These are phyloP conservation scores for Colletotrichum sp. DNA, from an alignment of 2,329 filamentous ascomycete genomes.

Conservation along the genomic window DNA sequence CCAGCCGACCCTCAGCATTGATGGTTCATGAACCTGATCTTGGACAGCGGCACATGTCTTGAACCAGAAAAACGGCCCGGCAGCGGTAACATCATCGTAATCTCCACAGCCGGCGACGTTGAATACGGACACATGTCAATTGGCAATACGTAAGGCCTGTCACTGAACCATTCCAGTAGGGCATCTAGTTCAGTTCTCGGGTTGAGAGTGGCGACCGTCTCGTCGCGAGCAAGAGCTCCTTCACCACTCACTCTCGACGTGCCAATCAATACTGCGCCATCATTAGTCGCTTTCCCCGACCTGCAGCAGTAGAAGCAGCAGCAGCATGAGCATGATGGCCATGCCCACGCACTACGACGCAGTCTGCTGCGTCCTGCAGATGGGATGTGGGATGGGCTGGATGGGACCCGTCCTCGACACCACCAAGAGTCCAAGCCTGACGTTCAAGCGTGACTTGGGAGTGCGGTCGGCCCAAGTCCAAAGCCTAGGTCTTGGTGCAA, in stretches of 20 bases:
- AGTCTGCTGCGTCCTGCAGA: conserved; percentile 9
- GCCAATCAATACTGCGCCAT: neutral
- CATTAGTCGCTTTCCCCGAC: neutral
- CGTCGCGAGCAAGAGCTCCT: neutral
- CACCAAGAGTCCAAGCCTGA: conserved; percentile 10
- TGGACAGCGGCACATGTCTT: neutral
- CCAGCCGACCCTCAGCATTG: neutral
- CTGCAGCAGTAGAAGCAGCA: neutral
- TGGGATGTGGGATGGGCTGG: neutral
- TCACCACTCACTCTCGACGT: neutral
- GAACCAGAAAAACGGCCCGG: neutral
- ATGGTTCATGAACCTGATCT: neutral
- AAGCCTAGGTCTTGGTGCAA: neutral
- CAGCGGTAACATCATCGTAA: neutral
- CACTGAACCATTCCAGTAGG: neutral
- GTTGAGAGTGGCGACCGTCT: neutral
- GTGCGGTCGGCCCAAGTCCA: conserved; percentile 4
- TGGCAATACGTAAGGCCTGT: neutral
- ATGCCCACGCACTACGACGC: neutral
- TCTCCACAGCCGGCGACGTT: neutral
- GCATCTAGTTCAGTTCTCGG: neutral
- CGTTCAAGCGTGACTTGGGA: conserved; percentile 7
- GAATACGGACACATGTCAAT: neutral
- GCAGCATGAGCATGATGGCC: neutral
- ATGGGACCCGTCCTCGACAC: neutral